Evolutionary conservation across 352 stramenopile genomes (phyloP), one percentile per base, ranked within the genome.

Genomic region (Plasmopara muralis): DNA sequence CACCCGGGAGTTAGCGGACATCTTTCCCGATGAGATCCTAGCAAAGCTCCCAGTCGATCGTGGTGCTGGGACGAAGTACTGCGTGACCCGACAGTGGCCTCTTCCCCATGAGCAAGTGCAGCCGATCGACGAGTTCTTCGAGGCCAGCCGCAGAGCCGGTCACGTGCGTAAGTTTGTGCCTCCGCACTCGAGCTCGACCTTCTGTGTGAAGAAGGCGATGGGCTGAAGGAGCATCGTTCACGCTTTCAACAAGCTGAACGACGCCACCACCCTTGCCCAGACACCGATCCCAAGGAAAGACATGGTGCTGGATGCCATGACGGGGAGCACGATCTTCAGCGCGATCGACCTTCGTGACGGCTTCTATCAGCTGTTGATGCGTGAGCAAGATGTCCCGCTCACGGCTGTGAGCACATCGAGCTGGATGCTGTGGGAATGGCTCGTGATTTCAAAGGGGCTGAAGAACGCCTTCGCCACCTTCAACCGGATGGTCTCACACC

Each of bases 21-120:
- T 64, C 12, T 61, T 64, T 9, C 47, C 50, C 0, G 61, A 68
- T 12, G 47, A 61, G 33, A 53, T 64, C 10, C 65, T 47, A 2
- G 47, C 47, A 0, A 13, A 43, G 4, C 40, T 73, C 0, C 50
- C 56, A 3, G 30, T 35, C 0, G 49, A 28, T 9, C 39, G 40
- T 14, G 31, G 49, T 14, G 40, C 35, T 2, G 25, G 41, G 14
- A 25, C 59, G 38, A 55, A 53, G 29, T 39, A 46, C 35, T 65
- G 40, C 18, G 7, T 50, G 8, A 50, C 41, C 1, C 15, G 41
- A 12, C 41, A 46, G 18, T 46, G 41, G 41, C 12, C 41, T 1
- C 20, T 46, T 7, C 39, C 7, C 1, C 15, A 7, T 1, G 39
- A 44, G 7, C 9, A 44, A 29, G 39, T 44, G 6, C 6, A 44